These are phyloP conservation scores for Didymella segeticola DNA, from an alignment of 2,329 filamentous ascomycete genomes.

Conservation along the genomic window DNA sequence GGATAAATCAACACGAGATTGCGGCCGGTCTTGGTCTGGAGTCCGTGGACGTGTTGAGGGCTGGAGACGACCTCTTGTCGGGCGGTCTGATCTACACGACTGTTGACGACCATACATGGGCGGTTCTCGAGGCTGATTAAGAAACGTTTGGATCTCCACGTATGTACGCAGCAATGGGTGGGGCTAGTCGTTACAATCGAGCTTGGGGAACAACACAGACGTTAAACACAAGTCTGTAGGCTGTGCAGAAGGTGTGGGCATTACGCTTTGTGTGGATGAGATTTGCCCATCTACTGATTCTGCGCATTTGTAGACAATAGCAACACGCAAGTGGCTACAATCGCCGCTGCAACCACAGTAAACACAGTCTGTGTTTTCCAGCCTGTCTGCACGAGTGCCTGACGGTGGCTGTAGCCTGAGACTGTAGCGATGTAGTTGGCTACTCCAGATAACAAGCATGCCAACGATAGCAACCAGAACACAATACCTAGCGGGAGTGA, in stretches of 20 bases:
- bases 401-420: slow-evolving; percentile 77
- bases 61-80: slow-evolving; percentile 79
- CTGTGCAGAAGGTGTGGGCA: slow-evolving; percentile 1
- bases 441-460: slow-evolving; percentile 78
- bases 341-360: slow-evolving; percentile 49
- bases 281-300: slow-evolving; percentile 20
- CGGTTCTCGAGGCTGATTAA: slow-evolving; percentile 70
- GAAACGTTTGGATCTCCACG: background rate
- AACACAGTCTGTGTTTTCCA: slow-evolving; percentile 87
- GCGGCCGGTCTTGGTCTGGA: slow-evolving; percentile 70
- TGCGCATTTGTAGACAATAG: slow-evolving; percentile 51
- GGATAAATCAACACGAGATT: slow-evolving; percentile 81
- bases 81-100: slow-evolving; percentile 86
- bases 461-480: slow-evolving; percentile 83
- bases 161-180: background rate
- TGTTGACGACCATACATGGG: slow-evolving; percentile 91
- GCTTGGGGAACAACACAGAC: background rate
- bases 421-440: slow-evolving; percentile 87
- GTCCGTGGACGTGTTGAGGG: slow-evolving; percentile 73
- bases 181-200: background rate
- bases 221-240: background rate
- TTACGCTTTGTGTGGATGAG: slow-evolving; percentile 11
- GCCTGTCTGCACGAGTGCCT: slow-evolving; percentile 88
- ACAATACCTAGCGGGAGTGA: slow-evolving; percentile 83
- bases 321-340: slow-evolving; percentile 51